Conservation (phyloP, 306 rosid species). For the Alnus rubra region DNA sequence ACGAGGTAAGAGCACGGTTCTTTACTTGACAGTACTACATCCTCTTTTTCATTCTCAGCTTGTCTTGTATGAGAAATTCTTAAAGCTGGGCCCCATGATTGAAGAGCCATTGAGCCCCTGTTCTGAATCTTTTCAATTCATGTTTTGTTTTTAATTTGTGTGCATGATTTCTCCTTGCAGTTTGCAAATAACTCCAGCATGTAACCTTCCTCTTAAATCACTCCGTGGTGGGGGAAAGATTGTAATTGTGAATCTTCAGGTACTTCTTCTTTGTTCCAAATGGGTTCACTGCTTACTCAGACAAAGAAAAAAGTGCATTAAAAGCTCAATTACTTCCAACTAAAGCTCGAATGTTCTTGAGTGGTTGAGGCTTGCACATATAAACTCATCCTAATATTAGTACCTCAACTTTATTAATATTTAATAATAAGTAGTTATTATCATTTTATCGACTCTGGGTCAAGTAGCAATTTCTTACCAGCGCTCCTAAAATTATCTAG, state of each 20-base stretch:
- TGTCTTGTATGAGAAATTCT: background rate
- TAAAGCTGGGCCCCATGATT: background rate
- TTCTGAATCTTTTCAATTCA: conserved; percentile 20
- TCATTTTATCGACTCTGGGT: background rate
- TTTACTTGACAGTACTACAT: conserved; percentile 21
- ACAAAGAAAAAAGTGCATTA: background rate
- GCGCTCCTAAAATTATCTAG: background rate
- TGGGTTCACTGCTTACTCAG: background rate
- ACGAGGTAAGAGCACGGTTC: conserved; percentile 63
- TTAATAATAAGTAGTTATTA: background rate
- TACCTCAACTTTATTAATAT: background rate
- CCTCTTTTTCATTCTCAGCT: background rate
- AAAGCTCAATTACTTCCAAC: background rate
- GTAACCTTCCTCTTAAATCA: conserved; percentile 92
- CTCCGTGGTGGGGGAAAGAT: conserved; percentile 96
- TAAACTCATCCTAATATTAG: background rate
- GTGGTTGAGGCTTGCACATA: conserved; percentile 2
- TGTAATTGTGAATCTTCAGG: conserved; percentile 97
- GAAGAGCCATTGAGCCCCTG: background rate
- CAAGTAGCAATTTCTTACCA: background rate
- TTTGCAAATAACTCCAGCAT: conserved; percentile 98
- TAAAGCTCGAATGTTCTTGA: conserved; percentile 1
- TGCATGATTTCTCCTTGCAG: conserved; percentile 52
- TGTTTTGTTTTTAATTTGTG: conserved; percentile 25
- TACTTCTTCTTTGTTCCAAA: conserved; percentile 24